Base-by-base conservation (phyloP, 331 rosid species). In the Erythrophleum ivorense region DNA sequence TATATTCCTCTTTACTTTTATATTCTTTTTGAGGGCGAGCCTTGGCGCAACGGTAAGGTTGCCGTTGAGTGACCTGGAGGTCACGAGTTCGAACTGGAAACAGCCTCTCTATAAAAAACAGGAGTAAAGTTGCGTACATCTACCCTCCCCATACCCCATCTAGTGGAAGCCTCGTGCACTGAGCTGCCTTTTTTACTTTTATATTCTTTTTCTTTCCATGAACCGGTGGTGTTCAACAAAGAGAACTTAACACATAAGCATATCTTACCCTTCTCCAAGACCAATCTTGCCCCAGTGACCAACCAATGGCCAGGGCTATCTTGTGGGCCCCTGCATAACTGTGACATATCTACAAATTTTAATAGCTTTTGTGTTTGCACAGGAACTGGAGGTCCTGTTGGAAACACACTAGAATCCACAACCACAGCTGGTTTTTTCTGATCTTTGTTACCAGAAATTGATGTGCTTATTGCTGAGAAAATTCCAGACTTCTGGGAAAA, bases 261-360 rank as follows among this genome's bases (percentile, higher is more conserved):
- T 60, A 96, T 89, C 87, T 85, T 96, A 14, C 97, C 94, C 74
- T 92, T 96, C 78, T 89, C 97, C 88, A 94, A 65, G 34, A 78
- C 81, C 82, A 96, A 83, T 81, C 84, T 93, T 34, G 98, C 99
- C 53, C 92, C 99, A 0, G 94, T 93, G 50, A 87, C 97, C 59
- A 96, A 78, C 99, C 99, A 96, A 84, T 96, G 90, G 6, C 99
- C 99, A 43, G 99, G 99, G 74, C 82, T 86, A 46, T 93, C 97
- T 78, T 87, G 91, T 55, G 98, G 95, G 0, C 97, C 99, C 83
- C 82, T 91, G 77, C 90, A 91, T 45, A 87, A 36, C 54, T 91
- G 86, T 19, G 97, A 86, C n/a, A 85, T 75, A 11, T 96, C 97
- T 13, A 93, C 97, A 78, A 87, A 88, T 66, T 91, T 96, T 84